phyloP scores from a whole-genome alignment of 805 yeast species.

The Candida silvicultrix region DNA sequence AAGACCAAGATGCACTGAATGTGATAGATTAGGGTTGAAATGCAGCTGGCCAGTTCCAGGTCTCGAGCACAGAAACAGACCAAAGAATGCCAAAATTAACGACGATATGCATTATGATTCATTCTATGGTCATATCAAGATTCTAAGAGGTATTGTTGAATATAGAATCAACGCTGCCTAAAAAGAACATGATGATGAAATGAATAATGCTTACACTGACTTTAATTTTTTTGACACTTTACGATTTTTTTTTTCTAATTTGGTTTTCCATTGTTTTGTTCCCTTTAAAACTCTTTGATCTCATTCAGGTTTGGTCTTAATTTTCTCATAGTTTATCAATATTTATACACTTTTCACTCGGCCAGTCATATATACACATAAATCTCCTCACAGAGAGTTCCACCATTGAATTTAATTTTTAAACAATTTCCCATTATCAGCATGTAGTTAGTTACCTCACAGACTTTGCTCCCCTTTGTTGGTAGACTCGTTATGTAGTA shows the following conservation, averaged over 20 bases:
- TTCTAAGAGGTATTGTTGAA: constrained; percentile 58
- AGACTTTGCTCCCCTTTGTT: no score
- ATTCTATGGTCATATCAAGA: constrained; percentile 51
- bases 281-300: not conserved
- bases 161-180: constrained; percentile 21
- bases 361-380: not conserved
- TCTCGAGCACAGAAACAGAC: constrained; percentile 33
- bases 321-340: not conserved
- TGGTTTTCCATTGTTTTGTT: not conserved
- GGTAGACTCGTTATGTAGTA: no score
- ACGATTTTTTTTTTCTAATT: no score
- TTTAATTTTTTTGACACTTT: no score
- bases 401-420: no score
- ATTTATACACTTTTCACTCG: not conserved
- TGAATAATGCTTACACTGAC: not conserved
- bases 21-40: constrained; percentile 53
- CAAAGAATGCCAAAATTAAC: constrained; percentile 41
- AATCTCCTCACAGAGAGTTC: not conserved
- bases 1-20: constrained; percentile 61
- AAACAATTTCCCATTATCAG: no score
- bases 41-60: constrained; percentile 79
- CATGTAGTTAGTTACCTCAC: no score
- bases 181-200: not conserved
- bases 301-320: no score
- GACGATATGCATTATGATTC: constrained; percentile 51